Evolutionary conservation across 169 alveolate genomes (phyloP).

Genomic region (Pseudocohnilembus persalinus): DNA sequence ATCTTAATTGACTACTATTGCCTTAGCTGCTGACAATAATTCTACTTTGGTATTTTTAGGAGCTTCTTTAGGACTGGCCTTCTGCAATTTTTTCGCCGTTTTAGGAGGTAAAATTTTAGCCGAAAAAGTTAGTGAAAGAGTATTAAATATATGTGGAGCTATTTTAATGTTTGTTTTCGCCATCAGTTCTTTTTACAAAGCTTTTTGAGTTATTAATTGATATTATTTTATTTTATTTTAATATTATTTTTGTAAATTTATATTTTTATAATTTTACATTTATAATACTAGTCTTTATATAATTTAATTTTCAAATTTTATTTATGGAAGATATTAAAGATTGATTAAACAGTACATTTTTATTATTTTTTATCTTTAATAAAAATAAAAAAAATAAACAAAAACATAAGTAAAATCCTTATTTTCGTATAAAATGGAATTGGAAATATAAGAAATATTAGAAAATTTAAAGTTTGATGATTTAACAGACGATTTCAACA

Average conservation of each 20-base stretch:
- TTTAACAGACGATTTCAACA: no score
- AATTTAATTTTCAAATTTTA: no score
- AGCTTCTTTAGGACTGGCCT: conserved; percentile 47
- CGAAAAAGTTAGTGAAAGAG: conserved; percentile 45
- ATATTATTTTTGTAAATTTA: not conserved
- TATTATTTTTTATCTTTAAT: no score
- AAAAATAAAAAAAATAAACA: no score
- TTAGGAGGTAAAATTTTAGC: conserved; percentile 47
- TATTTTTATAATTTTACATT: no score
- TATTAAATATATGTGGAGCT: conserved; percentile 54
- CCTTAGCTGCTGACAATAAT: conserved; percentile 55
- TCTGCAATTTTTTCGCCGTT: conserved; percentile 43
- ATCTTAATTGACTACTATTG: conserved; percentile 55
- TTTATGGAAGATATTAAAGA: no score
- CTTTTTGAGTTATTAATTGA: not conserved
- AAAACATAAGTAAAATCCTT: no score
- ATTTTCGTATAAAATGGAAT: not conserved
- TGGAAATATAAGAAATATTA: no score
- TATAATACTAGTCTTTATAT: not conserved
- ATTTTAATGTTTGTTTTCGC: conserved; percentile 44
- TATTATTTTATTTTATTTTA: no score
- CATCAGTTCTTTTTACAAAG: not conserved
- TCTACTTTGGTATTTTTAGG: conserved; percentile 49
- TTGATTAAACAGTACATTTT: not conserved
- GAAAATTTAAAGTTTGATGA: no score